A percentile compares a stretch with the other conserved stretches of the same genome.
Conservation (phyloP, 2,329 filamentous ascomycete genomes). For the Aspergillus oerlinghausenensis region DNA sequence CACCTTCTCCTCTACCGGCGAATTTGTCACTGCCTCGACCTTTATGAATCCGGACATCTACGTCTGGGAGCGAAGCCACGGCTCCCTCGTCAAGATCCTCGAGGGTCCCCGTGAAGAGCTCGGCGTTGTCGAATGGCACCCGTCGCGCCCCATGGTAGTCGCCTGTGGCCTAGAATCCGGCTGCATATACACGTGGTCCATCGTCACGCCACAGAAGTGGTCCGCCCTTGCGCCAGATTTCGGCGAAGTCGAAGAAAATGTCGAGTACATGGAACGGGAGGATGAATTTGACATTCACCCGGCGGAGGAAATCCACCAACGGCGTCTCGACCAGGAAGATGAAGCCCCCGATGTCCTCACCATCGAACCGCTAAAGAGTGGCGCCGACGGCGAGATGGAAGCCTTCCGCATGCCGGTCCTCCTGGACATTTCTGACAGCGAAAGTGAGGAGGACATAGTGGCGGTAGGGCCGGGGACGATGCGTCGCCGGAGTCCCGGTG, state of each 20-base stretch:
- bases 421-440: constrained; percentile 87
- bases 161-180: constrained; percentile 91
- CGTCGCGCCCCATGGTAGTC: constrained; percentile 76
- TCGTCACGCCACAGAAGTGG: constrained; percentile 93
- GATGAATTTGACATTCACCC: constrained; percentile 98
- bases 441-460: constrained; percentile 85
- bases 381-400: constrained; percentile 52
- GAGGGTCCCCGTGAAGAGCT: constrained; percentile 96
- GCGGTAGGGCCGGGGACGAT: constrained; percentile 72
- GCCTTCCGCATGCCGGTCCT: constrained; percentile 89
- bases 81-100: constrained; percentile 91
- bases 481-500: constrained; percentile 76
- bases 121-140: constrained; percentile 96
- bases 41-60: constrained; percentile 99
- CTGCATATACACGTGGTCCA: constrained; percentile 92
- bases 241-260: constrained; percentile 95
- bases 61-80: constrained; percentile 92
- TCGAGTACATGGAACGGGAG: constrained; percentile 90
- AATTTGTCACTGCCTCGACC: constrained; percentile 93
- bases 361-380: constrained; percentile 61
- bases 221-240: constrained; percentile 96
- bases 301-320: constrained; percentile 87
- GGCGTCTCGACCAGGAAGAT: constrained; percentile 84
- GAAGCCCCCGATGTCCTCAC: constrained; percentile 89
- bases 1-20: constrained; percentile 86